Conservation (phyloP, 176 grass and related monocot species). For the Triticum dicoccoides region DNA sequence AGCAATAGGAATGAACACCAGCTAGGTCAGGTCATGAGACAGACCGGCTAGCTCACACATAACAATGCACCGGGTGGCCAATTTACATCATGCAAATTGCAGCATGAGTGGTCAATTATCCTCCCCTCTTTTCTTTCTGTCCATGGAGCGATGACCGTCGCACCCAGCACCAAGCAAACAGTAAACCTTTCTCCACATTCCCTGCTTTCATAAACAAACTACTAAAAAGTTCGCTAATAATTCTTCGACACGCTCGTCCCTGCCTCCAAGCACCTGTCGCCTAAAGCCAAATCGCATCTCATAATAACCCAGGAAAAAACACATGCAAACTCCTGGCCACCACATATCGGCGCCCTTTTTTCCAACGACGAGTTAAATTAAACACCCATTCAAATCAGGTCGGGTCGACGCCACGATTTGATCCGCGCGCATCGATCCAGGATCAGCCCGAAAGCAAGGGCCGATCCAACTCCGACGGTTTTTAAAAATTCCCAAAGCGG, state of each 20-base stretch:
- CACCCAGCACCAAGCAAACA: neutral
- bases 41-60: neutral
- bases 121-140: too few relatives aligned
- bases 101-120: constrained; percentile 8
- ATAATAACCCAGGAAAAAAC: neutral
- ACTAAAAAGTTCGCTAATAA: constrained; percentile 12
- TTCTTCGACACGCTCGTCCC: constrained; percentile 17
- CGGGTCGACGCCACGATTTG: constrained; percentile 22
- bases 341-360: neutral
- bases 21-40: neutral
- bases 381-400: neutral
- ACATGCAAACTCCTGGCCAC: neutral
- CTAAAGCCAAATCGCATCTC: constrained; percentile 13
- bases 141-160: neutral
- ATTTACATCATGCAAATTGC: constrained; percentile 5
- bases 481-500: neutral
- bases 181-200: too few relatives aligned
- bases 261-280: constrained; percentile 33
- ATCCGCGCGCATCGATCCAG: constrained; percentile 23
- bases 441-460: constrained; percentile 31
- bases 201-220: too few relatives aligned
- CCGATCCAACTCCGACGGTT: constrained; percentile 33
- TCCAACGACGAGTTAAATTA: neutral
- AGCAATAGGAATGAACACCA: neutral
- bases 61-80: neutral